Base-by-base conservation (phyloP, 495 filamentous ascomycete species). In the Cudoniella acicularis region DNA sequence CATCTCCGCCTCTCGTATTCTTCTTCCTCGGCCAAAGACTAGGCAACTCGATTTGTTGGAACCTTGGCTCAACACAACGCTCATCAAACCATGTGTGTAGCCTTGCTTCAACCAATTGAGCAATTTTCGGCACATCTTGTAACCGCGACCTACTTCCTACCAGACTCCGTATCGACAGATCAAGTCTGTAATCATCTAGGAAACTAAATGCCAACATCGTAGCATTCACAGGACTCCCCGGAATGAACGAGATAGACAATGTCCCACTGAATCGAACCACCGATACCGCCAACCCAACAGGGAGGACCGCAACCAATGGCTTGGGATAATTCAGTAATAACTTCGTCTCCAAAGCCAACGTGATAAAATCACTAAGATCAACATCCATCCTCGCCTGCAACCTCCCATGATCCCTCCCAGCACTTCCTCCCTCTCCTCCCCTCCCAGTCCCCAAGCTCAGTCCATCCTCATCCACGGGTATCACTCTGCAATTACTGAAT, bases 61-160 rank as follows among this genome's bases (percentile, higher is more conserved):
- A 96, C 22, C 91, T 81, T 10, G 94, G 94, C 73, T 98, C 94
- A 1, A 98, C 94, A 54, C 89, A 91, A 26, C 94, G 84, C 67
- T 98, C 94, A 69, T 98, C 94, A 64, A 98, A 96, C 94, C 94
- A 98, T 23, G 87, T 84, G 69, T 98, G 94, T 6, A 98, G 80
- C 8, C 93, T 82, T 3, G 86, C 85, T 72, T 98, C 94, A 41
- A 98, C 87, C 2, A 98, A 79, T 69, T 97, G 92, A 0, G 95
- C 95, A 50, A 98, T 95, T 70, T 98, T 98, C 10, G 94, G 94
- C 11, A 98, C 91, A 74, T 98, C 95, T 70, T 97, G 93, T 10
- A 98, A 75, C 18, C 95, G 78, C 36, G 87, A 91, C 25, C 95
- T 85, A 26, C 89, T 93, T 26, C 94, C 94, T n/a, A 98, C 85